Evolutionary conservation across 352 stramenopile species (phyloP), one percentile per base, ranked within the genome.

Genomic region (Phytopythium montanum): DNA sequence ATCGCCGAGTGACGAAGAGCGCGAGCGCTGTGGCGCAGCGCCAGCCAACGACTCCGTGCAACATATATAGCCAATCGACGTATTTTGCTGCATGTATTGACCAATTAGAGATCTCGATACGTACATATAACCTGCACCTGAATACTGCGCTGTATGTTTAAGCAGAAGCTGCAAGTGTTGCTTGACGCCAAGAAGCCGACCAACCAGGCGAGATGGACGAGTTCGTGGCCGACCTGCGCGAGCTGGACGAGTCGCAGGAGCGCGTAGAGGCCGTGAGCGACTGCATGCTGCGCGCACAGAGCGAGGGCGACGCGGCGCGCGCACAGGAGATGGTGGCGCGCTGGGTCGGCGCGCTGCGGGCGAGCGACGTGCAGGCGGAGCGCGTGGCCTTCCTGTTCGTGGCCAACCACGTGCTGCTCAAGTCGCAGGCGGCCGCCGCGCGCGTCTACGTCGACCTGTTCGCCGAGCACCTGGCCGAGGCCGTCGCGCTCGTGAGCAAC

Each of bases 391-490:
- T 88, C 65, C 72, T 94, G 5, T 94, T 90, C 55, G 85, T 94
- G 52, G 81, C 85, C 57, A 94, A 94, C 59, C 85, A 94, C 66
- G 85, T 94, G 60, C 69, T 94, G 23, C 84, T 86, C 54, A 94
- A 94, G 64, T 82, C 73, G 18, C 57, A 81, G 13, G 45, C 41
- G 21, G 44, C 53, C 44, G 60, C 65, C 42, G 39, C 51, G 19
- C 45, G 38, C 38, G 10, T 70, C 4, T 80, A 73, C 54, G 62
- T 81, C 34, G 60, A 64, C 0, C 38, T 83, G 12, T 79, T 86
- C 14, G 42, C 55, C 7, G 33, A 64, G 21, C 66, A 89, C 46
- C 60, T 94, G 18, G 77, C 87, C 4, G 85, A 94, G 61, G 81
- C 85, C 19, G 80, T 94, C 31, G 85, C 85, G 48, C 69, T 94